phyloP scores from a whole-genome alignment of 257 asterid species.

The Cruciata laevipes region DNA sequence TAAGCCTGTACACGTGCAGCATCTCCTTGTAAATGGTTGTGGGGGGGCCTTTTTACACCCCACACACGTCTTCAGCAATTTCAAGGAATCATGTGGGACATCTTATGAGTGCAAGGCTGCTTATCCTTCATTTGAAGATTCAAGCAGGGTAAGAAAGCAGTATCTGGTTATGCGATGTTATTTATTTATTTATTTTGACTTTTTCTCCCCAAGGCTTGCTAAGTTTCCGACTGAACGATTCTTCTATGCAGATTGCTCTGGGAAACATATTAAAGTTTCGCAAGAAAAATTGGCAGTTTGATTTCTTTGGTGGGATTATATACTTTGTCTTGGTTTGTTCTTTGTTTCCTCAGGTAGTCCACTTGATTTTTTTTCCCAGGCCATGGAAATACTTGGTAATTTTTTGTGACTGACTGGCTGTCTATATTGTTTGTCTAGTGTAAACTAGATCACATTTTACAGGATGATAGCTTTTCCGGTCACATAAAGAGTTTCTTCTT shows the following conservation, averaged over 20 bases:
- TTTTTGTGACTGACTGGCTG: conserved; percentile 18
- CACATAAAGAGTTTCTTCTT: conserved; percentile 73
- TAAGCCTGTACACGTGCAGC: conserved; percentile 77
- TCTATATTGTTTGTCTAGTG: conserved; percentile 51
- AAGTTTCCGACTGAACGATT: background rate
- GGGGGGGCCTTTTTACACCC: conserved; percentile 99
- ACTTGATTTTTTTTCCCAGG: background rate
- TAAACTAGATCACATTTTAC: conserved; percentile 83
- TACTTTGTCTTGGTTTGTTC: conserved; percentile 80
- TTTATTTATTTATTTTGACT: too few relatives aligned
- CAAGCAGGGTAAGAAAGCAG: conserved; percentile 65
- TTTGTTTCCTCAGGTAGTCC: conserved; percentile 91
- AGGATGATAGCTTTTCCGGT: conserved; percentile 74
- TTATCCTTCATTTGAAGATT: conserved; percentile 93
- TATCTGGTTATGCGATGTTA: background rate
- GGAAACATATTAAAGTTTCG: conserved; percentile 96
- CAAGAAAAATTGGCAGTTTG: conserved; percentile 99
- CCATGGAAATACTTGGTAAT: background rate
- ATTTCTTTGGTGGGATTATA: conserved; percentile 88
- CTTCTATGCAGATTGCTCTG: conserved; percentile 79
- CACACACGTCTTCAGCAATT: conserved; percentile 84
- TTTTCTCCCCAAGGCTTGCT: background rate
- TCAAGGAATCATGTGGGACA: conserved; percentile 46
- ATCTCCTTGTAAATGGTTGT: conserved; percentile 93
- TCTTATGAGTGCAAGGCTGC: conserved; percentile 80